Evolutionary conservation across 768 basidiomycete genomes (phyloP), one percentile per base, ranked within the genome.

Genomic region (Kwoniella bestiolae): DNA sequence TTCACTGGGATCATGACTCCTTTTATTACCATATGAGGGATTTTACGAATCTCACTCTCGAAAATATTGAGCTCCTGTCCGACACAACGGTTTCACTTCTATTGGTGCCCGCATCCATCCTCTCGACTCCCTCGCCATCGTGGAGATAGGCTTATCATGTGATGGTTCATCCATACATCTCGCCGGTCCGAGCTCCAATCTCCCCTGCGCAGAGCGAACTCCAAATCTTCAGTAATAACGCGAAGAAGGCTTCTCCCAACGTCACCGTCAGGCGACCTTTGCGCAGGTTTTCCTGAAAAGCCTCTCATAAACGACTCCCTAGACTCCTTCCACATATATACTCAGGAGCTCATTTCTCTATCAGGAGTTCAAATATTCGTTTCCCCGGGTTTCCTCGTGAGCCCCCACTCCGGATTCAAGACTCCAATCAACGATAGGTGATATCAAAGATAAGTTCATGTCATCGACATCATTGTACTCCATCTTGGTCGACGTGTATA

Each of bases 361-460:
- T 55, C 52, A 34, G 52, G 52, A 55, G 18, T 55, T 23, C 32
- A 55, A 55, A 34, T 32, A 0, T 34, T 7, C 18, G 9, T 55
- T 32, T 26, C 52, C 52, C 52, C 52, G n/a, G 52, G n/a, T 55
- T 38, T n/a, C 29, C 18, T 34, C 34, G 31, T 34, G 18, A 26
- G 31, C 8, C 52, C 52, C 32, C 52, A 34, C 52, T 47, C 46
- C n/a, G 21, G 2, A 8, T 41, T 47, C 18, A 11, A 47, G n/a
- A 21, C 52, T 38, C 52, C 32, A 55, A 55, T 55, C 52, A 55
- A n/a, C 14, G 1, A 26, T 21, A 55, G 31, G 29, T 1, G n/a
- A 29, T 32, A 34, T 55, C 52, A 55, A n/a, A 55, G 52, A 47
- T n/a, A 21, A 47, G 11, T 9, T 21, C 9, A 47, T 9, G 46